Percentiles rank a stretch among this genome's conserved stretches.
phyloP scores from a whole-genome alignment of 2,329 filamentous ascomycete genomes.

The Aureobasidium mangrovei region DNA sequence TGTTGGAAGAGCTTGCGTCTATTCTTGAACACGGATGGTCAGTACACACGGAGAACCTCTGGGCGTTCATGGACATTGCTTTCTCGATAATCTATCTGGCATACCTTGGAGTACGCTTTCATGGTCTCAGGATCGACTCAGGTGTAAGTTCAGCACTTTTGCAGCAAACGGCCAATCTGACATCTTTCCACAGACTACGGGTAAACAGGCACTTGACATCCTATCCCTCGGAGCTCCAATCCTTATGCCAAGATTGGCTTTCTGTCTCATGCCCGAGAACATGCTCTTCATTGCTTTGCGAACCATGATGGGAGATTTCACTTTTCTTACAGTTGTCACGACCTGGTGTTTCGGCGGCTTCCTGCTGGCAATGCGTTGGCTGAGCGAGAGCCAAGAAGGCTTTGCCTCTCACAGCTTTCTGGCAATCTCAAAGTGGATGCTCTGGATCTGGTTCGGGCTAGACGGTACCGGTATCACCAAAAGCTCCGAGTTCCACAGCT shows the following conservation, averaged over 20 bases:
- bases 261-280: conserved; percentile 76
- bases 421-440: conserved; percentile 82
- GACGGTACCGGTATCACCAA: conserved; percentile 55
- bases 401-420: conserved; percentile 36
- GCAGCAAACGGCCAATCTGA: not conserved
- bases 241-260: conserved; percentile 68
- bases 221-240: conserved; percentile 73
- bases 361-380: conserved; percentile 68
- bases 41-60: conserved; percentile 80
- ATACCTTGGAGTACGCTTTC: conserved; percentile 60
- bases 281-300: conserved; percentile 72
- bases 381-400: conserved; percentile 51
- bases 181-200: conserved; percentile 28
- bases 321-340: conserved; percentile 64
- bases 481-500: conserved; percentile 62
- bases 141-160: conserved; percentile 19
- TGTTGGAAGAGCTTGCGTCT: conserved; percentile 66
- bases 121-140: conserved; percentile 48
- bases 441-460: conserved; percentile 86
- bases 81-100: conserved; percentile 63
- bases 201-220: conserved; percentile 64
- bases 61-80: conserved; percentile 76
- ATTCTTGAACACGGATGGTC: conserved; percentile 68
- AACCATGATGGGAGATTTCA: conserved; percentile 80
- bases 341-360: conserved; percentile 81